Base-by-base conservation (phyloP, 2,329 filamentous ascomycete species). In the Beauveria rudraprayagi region DNA sequence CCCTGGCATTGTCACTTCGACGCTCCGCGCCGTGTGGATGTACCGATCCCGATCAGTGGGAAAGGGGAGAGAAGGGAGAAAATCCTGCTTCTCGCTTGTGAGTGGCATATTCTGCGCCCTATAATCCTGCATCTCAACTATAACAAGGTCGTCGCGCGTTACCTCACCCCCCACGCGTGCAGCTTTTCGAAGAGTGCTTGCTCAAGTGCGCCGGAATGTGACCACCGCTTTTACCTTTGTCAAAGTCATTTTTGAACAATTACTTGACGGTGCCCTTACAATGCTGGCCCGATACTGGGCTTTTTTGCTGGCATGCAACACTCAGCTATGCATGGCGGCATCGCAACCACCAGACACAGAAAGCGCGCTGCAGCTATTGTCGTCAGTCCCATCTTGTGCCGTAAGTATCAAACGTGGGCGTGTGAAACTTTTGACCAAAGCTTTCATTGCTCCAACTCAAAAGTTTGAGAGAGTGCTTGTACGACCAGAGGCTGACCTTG, bases 71-170 rank as follows among this genome's bases (percentile, higher is more conserved):
- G 34, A 37, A 14, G 5, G 6, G 34, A 37, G 34, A 37, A 37
- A 37, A 16, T 11, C 34, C 5, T 37, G 34, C 34, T 37, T 34
- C 14, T 37, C 34, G 34, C 34, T 37, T 37, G 34, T 16, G 14
- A 37, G 34, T 37, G 34, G 34, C 34, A 16, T 16, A 16, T 37
- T 14, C 14, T 37, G 34, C 34, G 34, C 14, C 34, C 11, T 37
- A 37, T 37, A 37, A 37, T 37, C 34, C 34, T 37, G 34, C 34
- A 6, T 16, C 14, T 37, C 14, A 16, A 3, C 14, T 2, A 56
- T 56, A 56, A 56, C n/a, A 47, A 56, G 54, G 54, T 2, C 53
- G 43, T 37, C 43, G 40, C 43, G 40, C 26, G 54, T 56, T 43
- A 11, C 41, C 16, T 37, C 11, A n/a, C 53, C 22, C 53, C 54